A percentile compares a stretch with the other conserved stretches of the same genome.
Evolutionary conservation across 2,329 filamentous ascomycete genomes (phyloP).

Genomic region (Penicillium hesseltinei): DNA sequence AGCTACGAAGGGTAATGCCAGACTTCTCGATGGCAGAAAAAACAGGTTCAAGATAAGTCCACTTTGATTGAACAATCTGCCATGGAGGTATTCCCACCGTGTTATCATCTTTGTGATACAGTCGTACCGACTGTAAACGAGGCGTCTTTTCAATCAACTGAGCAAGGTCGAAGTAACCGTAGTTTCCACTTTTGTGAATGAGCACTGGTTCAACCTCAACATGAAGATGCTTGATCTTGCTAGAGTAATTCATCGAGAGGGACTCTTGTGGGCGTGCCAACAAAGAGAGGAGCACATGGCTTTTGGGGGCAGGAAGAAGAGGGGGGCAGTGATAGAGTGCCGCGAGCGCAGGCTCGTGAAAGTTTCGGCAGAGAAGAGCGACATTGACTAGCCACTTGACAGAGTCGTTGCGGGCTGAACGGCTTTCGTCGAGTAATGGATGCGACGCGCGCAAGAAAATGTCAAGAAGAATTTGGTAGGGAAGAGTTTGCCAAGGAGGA

Average conservation of each 20-base stretch:
- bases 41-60: slow-evolving; percentile 66
- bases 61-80: slow-evolving; percentile 48
- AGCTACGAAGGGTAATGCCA: slow-evolving; percentile 48
- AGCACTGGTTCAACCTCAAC: slow-evolving; percentile 64
- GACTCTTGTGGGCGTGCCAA: slow-evolving; percentile 54
- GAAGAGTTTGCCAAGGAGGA: slow-evolving; percentile 60
- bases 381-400: slow-evolving; percentile 62
- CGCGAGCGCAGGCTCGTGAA: slow-evolving; percentile 70
- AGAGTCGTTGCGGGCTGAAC: slow-evolving; percentile 24
- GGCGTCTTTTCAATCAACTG: slow-evolving; percentile 63
- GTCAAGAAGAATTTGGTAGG: slow-evolving; percentile 66
- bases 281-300: slow-evolving; percentile 50
- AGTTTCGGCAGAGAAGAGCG: slow-evolving; percentile 62
- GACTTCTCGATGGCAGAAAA: slow-evolving; percentile 61
- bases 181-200: slow-evolving; percentile 52
- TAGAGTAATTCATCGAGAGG: slow-evolving; percentile 62
- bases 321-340: slow-evolving; percentile 70
- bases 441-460: slow-evolving; percentile 68
- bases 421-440: slow-evolving; percentile 50
- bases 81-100: slow-evolving; percentile 33
- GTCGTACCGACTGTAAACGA: slow-evolving; percentile 65
- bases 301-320: slow-evolving; percentile 54
- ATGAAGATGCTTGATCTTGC: slow-evolving; percentile 68
- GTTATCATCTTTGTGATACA: slow-evolving; percentile 67
- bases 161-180: slow-evolving; percentile 56